Evolutionary conservation across 371 early-diverging fungal genomes (phyloP), one percentile per base, ranked within the genome.

Genomic region (Mortierella polycephala): DNA sequence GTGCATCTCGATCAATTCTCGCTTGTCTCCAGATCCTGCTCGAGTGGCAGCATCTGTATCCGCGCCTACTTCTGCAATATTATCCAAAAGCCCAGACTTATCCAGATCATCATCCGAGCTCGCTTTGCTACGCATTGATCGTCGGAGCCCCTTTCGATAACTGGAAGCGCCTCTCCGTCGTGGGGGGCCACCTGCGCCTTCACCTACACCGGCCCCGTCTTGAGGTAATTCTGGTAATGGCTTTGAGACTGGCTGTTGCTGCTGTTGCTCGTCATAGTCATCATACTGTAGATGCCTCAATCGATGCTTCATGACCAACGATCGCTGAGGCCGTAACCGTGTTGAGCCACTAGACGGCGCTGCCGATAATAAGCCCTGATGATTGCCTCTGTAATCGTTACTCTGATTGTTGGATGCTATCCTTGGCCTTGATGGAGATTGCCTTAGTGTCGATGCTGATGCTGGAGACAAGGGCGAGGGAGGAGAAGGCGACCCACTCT

Each of bases 231-330:
- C n/a, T 8, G 53, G 59, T 12, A 64, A 23, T 0, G 63, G 55
- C 39, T 63, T 63, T 0, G 64, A 61, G 8, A 61, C 18, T 18
- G 62, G 41, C n/a, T 49, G 69, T 60, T 64, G 60, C 5, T 52
- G 21, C 18, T 20, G 23, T 11, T 16, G 41, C 55, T 55, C 40
- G 9, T 62, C 57, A 5, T 58, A 62, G 21, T 71, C 71, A 49
- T 71, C 59, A 42, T 54, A 64, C 41, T 69, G 62, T 14, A 71
- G n/a, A 37, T 37, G 59, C 20, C 64, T 50, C 11, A 70, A 59
- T 13, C 70, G 70, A 20, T 63, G 64, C 47, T 58, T 63, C 63
- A 64, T 59, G 41, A 63, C 23, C 30, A 64, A 47, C 23, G 70
- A 60, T 8, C 60, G 58, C 14, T 50, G 63, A n/a, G 60, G 64